phyloP scores from a whole-genome alignment of 306 rosid species.

The Prunus persica region Prunus_persica_NCBIv2 NC_034009.1:35183501-35184000 shows the following conservation, averaged over 20 bases:
- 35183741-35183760: background rate
- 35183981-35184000: background rate
- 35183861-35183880: slow-evolving; percentile 82
- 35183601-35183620: slow-evolving; percentile 95
- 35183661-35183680: slow-evolving; percentile 90
- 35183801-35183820: slow-evolving; percentile 99
- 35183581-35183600: slow-evolving; percentile 83
- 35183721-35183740: background rate
- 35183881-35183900: background rate
- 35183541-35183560: slow-evolving; percentile 86
- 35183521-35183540: slow-evolving; percentile 79
- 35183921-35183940: background rate
- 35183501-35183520: slow-evolving; percentile 92
- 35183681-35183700: slow-evolving; percentile 46
- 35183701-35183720: slow-evolving; percentile 3
- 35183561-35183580: slow-evolving; percentile 64
- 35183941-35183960: background rate
- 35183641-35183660: slow-evolving; percentile 71
- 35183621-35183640: slow-evolving; percentile 79
- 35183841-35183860: slow-evolving; percentile 92
- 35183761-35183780: slow-evolving; percentile 84
- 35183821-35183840: slow-evolving; percentile 87
- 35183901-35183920: background rate
- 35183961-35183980: no score
- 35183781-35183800: slow-evolving; percentile 91